Evolutionary conservation across 2,329 filamentous ascomycete genomes (phyloP).

Genomic region (Pseudogymnoascus sp.): DNA sequence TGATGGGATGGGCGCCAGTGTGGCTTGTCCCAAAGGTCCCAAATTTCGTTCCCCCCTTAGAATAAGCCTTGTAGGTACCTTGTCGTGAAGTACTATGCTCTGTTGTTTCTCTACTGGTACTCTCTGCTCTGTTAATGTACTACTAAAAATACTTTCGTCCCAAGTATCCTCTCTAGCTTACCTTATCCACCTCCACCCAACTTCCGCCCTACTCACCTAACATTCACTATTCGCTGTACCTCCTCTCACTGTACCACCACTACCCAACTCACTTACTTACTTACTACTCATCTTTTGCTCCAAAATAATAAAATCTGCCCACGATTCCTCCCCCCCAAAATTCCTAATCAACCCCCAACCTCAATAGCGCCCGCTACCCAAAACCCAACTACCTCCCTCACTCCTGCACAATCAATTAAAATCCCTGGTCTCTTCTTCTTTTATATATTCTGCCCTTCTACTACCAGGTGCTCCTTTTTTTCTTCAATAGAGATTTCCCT

Average conservation of each 20-base stretch:
- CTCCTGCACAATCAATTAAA: not conserved
- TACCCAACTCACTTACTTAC: not conserved
- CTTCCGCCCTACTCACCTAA: not conserved
- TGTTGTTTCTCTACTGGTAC: too few species aligned
- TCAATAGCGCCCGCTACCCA: not conserved
- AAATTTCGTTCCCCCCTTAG: not conserved
- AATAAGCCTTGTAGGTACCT: constrained; percentile 1
- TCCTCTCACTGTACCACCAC: not conserved
- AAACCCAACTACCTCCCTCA: not conserved
- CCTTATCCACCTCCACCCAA: not conserved
- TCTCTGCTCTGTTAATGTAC: too few species aligned
- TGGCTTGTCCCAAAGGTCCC: not conserved
- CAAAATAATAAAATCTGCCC: not conserved
- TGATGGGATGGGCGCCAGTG: not conserved
- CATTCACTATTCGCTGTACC: not conserved
- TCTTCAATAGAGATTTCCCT: not conserved
- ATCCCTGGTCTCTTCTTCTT: not conserved
- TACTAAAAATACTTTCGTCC: not conserved
- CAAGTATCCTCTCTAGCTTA: not conserved
- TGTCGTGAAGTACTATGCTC: not conserved
- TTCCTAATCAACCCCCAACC: not conserved
- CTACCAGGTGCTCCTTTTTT: not conserved
- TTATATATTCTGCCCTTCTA: not conserved
- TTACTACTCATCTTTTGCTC: not conserved
- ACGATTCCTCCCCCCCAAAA: not conserved